phyloP scores from a whole-genome alignment of 345 rosid species.

The Murraya paniculata region DNA sequence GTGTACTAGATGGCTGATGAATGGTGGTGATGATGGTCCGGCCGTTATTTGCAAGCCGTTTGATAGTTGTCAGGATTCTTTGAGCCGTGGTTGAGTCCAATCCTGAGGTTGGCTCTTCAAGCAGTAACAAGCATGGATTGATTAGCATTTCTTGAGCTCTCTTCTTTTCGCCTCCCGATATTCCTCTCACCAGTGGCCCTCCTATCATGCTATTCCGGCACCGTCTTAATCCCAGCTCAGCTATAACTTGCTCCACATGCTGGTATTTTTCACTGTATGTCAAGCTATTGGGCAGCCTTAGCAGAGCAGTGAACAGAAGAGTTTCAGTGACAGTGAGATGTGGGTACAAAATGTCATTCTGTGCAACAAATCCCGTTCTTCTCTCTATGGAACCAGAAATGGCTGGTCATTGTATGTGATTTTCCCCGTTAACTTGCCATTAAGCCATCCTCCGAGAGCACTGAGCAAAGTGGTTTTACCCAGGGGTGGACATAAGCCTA shows the following conservation, averaged over 20 bases:
- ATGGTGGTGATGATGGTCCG: slow-evolving; percentile 86
- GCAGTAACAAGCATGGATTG: slow-evolving; percentile 83
- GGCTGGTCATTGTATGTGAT: slow-evolving; percentile 88
- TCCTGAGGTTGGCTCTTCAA: slow-evolving; percentile 96
- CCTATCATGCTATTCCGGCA: slow-evolving; percentile 94
- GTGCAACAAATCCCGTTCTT: slow-evolving; percentile 84
- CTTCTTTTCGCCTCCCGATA: slow-evolving; percentile 96
- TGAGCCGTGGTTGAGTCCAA: slow-evolving; percentile 95
- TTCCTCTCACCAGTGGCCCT: slow-evolving; percentile 86
- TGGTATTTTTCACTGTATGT: slow-evolving; percentile 61
- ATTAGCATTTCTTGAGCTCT: slow-evolving; percentile 98
- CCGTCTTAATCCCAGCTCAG: slow-evolving; percentile 63
- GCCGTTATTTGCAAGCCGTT: slow-evolving; percentile 81
- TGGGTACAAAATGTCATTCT: slow-evolving; percentile 87
- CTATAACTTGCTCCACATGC: slow-evolving; percentile 68
- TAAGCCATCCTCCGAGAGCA: slow-evolving; percentile 92
- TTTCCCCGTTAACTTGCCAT: slow-evolving; percentile 68
- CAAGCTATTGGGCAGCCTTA: slow-evolving; percentile 69
- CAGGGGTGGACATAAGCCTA: too few relatives aligned
- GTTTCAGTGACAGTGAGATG: slow-evolving; percentile 93
- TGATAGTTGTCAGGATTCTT: slow-evolving; percentile 67
- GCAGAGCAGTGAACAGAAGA: slow-evolving; percentile 83
- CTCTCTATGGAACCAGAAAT: slow-evolving; percentile 70
- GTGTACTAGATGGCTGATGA: slow-evolving; percentile 99
- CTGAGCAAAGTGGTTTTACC: slow-evolving; percentile 96